Evolutionary conservation across 768 basidiomycete species (phyloP), one percentile per base, ranked within the genome.

Genomic region (Lactarius evosmus): DNA sequence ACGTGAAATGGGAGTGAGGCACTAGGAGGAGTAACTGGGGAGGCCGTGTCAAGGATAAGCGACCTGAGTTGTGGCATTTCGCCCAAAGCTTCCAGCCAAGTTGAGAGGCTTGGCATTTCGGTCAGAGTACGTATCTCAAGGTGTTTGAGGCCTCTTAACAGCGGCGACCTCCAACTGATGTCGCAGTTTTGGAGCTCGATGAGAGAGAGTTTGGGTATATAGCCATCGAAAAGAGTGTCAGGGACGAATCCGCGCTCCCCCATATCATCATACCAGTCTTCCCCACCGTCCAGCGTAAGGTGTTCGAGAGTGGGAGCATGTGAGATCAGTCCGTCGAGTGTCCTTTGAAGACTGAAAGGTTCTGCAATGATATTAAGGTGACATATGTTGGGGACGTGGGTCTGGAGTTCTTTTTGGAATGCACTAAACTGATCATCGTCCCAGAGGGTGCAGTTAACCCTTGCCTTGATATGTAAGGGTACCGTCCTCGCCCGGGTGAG

Each of bases 121-220:
- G 29, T 49, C 7, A 52, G 14, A 5, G n/a, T 40, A 3, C 33
- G 29, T 29, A 60, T 51, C 30, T 53, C 29, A 11, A 60, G 49
- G 17, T 51, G 34, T 11, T 22, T 30, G 8, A 60, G 49, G 38
- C 34, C 34, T 38, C 22, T 51, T 19, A 60, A 53, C 17, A 51
- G 34, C 46, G 59, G 59, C 7, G 59, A 60, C 16, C 9, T 32
- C 59, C 59, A 60, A 11, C 36, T n/a, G 33, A 60, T 52, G 46
- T 60, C 50, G 49, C 49, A 60, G 5, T 34, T 36, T 2, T 29
- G 27, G 29, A 60, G 33, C 25, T 53, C 50, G 16, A 60, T 4
- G 22, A 27, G 58, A n/a, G 22, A 33, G 34, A 60, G 46, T 17
- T 52, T 60, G 33, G 58, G 58, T 2, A 34, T 30, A n/a, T 32